Base-by-base conservation (phyloP, 2,329 filamentous ascomycete species). In the Aspergillus fijiensis region DNA sequence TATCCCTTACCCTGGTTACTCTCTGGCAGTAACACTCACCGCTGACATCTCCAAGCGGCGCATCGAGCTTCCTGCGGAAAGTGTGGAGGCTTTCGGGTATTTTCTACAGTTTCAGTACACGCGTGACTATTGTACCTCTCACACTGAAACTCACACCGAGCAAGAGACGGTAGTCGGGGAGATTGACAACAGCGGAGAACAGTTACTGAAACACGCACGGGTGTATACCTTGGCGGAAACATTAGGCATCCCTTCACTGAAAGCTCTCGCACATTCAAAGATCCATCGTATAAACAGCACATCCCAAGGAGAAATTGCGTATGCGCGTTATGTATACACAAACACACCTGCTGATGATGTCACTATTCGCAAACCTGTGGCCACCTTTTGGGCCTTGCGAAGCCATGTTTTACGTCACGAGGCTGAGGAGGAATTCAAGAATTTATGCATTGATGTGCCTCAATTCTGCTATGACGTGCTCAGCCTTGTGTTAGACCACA, bases 391-490 rank as follows among this genome's bases (percentile, higher is more conserved):
- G 92, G 92, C 92, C 5, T 89, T 85, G 51, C 84, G 90, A 62
- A 88, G 85, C 60, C 92, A 95, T 78, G 88, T 91, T 12, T 80
- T 96, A 64, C 89, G 93, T 19, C 84, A 93, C 76, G 91, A 96
- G 77, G 91, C 92, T 42, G 91, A 96, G 76, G 84, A 86, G 6
- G 91, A 96, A 77, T 96, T 96, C 84, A 87, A 88, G 74, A 76
- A 84, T 50, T 86, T 96, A 77, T 96, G 93, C 79, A 79, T 96
- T 74, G 90, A 96, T 78, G 92, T 88, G 73, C 93, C 93, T 19
- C 89, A 96, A 73, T 97, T 97, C 73, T 90, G 90, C 71, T 97
- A 93, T 80, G 93, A 97, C 76, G 90, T 98, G 58, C 85, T 97
- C 61, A 92, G 87, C 25, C 69, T 80, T 31, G 74, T 80, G 25